Evolutionary conservation across 2,329 filamentous ascomycete genomes (phyloP), one percentile per base, ranked within the genome.

Genomic region (Boeremia lycopersici): DNA sequence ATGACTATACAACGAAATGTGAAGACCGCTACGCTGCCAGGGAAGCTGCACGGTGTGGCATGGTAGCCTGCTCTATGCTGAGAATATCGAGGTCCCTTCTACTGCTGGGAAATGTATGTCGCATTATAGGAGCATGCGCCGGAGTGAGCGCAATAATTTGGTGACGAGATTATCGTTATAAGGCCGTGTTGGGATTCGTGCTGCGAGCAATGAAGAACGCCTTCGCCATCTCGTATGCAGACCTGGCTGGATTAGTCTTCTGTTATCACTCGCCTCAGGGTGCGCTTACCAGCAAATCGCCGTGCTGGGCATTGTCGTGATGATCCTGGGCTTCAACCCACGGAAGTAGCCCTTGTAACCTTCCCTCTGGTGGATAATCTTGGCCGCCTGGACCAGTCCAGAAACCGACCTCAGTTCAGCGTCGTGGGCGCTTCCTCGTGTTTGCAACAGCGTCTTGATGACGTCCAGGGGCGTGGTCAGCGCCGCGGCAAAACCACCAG

Each of bases 241-340:
- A 83, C 83, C 83, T 85, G 57, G n/a, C 11, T 8, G 3, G 7
- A 41, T 69, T 49, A 68, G 63, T 42, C 15, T 6, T 25, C 35
- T 13, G 13, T 28, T 25, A 33, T 25, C 4, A 25, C 11, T 26
- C 2, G 2, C 3, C 35, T 6, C n/a, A 26, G 29, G 5, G 12
- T 41, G 10, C 13, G 76, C 82, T 70, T 74, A 95, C 95, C 95
- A 99, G 82, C 95, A 99, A 71, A 99, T 99, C n/a, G 95, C 95
- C 30, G 95, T 99, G 78, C 93, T 97, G 17, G 95, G 95, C 89
- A 98, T 98, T 1, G 95, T 96, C 10, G 93, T 97, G 59, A 99
- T 87, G 42, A 99, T 89, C 69, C 95, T 84, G 41, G 95, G 95
- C 67, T 90, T 88, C 72, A 97, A 85, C 38, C 95, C 95, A 73